Conservation (phyloP, 352 stramenopile species). For the Phytophthora sp. region DNA sequence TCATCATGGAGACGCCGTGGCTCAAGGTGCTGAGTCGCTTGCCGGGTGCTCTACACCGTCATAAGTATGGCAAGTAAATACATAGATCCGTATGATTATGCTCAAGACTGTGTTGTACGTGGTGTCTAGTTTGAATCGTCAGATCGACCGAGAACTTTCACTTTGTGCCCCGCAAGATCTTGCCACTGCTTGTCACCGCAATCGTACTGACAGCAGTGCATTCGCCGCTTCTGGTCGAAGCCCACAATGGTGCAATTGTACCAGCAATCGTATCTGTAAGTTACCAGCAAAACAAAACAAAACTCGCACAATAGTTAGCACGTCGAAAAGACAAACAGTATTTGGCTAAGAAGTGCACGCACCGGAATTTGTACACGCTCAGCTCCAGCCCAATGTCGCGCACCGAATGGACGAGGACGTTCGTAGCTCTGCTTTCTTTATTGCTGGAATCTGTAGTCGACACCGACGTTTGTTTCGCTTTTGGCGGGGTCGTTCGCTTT, state of each 20-base stretch:
- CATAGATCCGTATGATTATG: conserved; percentile 36
- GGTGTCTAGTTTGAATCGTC: conserved; percentile 20
- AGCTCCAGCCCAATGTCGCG: conserved; percentile 71
- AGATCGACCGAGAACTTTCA: conserved; percentile 49
- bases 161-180: conserved; percentile 54
- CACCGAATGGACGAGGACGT: conserved; percentile 48
- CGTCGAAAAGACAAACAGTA: background rate
- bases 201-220: conserved; percentile 85
- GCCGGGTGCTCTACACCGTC: conserved; percentile 79
- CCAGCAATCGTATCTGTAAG: conserved; percentile 76
- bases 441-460: conserved; percentile 2
- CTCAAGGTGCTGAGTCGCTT: conserved; percentile 87
- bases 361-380: conserved; percentile 74
- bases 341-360: background rate
- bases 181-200: conserved; percentile 87
- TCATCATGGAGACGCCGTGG: conserved; percentile 86
- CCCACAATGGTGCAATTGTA: conserved; percentile 81
- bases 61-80: conserved; percentile 90
- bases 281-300: background rate
- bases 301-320: too few species aligned
- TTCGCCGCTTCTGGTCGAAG: conserved; percentile 68
- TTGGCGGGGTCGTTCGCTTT: conserved; percentile 22
- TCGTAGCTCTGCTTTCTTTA: conserved; percentile 5
- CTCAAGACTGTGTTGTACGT: conserved; percentile 12
- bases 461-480: conserved; percentile 15